A percentile compares a stretch with the other conserved stretches of the same genome.
These are phyloP conservation scores for Ustilago hordei DNA, from an alignment of 1,284 basidiomycete genomes.

Conservation along the genomic window DNA sequence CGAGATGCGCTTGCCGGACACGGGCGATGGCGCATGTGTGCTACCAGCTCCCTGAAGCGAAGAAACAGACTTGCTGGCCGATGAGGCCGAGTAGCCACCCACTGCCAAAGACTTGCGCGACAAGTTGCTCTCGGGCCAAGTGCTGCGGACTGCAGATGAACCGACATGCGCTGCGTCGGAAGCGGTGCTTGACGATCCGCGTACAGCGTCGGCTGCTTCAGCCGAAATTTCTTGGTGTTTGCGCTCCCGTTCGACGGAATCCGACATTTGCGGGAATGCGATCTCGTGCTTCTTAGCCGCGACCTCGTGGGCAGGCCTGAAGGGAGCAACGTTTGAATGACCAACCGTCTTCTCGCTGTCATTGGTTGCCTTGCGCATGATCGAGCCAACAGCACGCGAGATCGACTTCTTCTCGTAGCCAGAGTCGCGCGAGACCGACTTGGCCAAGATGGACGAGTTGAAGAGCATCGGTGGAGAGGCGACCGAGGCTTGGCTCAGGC, in stretches of 20 bases:
- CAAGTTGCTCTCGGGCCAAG: conserved; percentile 33
- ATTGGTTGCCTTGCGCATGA: conserved; percentile 41
- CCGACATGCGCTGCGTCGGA: conserved; percentile 1
- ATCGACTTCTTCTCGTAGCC: conserved; percentile 36
- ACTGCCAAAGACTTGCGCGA: conserved; percentile 41
- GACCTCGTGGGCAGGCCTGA: conserved; percentile 4
- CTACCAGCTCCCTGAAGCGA: conserved; percentile 29
- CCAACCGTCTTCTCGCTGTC: conserved; percentile 49
- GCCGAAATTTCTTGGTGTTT: conserved; percentile 1
- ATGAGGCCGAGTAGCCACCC: conserved; percentile 32
- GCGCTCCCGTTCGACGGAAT: conserved; percentile 1
- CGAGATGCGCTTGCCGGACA: conserved; percentile 33
- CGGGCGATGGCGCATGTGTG: conserved; percentile 23
- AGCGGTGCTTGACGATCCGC: background rate
- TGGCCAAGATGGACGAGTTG: conserved; percentile 19
- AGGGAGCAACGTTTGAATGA: conserved; percentile 5
- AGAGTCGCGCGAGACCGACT: conserved; percentile 36
- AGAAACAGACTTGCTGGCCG: conserved; percentile 37
- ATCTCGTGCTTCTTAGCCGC: conserved; percentile 25
- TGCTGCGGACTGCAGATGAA: conserved; percentile 15
- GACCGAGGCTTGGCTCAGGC: conserved; percentile 5
- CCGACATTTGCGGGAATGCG: conserved; percentile 14
- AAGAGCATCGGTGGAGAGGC: conserved; percentile 13
- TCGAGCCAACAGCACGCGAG: conserved; percentile 44
- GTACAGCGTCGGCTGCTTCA: background rate